Conservation (phyloP, 495 filamentous ascomycete species). For the Aspergillus nidulans region DNA sequence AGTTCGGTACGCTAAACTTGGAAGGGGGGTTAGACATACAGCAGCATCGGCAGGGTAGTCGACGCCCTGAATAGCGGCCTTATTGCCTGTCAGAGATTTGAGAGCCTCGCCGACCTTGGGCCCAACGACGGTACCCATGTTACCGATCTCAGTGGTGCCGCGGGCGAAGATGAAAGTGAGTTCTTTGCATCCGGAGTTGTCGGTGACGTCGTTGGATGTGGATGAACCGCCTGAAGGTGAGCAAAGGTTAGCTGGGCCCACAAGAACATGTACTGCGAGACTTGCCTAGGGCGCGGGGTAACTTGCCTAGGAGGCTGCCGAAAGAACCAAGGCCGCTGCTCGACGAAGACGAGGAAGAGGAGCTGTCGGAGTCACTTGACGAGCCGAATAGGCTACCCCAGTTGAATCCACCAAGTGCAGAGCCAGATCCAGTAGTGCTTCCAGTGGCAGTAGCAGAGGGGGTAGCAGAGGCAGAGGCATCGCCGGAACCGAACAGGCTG, state of each 20-base stretch:
- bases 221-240: conserved; percentile 18
- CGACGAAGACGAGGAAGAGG: neutral
- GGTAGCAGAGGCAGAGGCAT: neutral
- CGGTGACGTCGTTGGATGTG: conserved; percentile 41
- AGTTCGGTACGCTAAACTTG: neutral
- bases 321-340: neutral
- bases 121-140: conserved; percentile 55
- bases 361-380: neutral
- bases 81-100: conserved; percentile 27
- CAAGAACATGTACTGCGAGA: neutral
- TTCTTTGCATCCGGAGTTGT: conserved; percentile 36
- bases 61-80: conserved; percentile 53
- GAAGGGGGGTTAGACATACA: conserved; percentile 20
- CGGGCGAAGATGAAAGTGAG: conserved; percentile 58
- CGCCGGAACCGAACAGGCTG: neutral
- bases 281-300: neutral
- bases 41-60: conserved; percentile 43
- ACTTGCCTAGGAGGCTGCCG: conserved; percentile 4
- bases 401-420: neutral
- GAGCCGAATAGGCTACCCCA: neutral
- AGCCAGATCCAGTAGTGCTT: neutral
- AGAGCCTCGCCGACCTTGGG: conserved; percentile 51
- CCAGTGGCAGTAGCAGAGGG: neutral
- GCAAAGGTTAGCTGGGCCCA: neutral
- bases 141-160: conserved; percentile 52